A percentile compares a stretch with the other conserved stretches of the same genome.
Evolutionary conservation across 1,284 basidiomycete species (phyloP).

Genomic region (Cryptococcus sp.): DNA sequence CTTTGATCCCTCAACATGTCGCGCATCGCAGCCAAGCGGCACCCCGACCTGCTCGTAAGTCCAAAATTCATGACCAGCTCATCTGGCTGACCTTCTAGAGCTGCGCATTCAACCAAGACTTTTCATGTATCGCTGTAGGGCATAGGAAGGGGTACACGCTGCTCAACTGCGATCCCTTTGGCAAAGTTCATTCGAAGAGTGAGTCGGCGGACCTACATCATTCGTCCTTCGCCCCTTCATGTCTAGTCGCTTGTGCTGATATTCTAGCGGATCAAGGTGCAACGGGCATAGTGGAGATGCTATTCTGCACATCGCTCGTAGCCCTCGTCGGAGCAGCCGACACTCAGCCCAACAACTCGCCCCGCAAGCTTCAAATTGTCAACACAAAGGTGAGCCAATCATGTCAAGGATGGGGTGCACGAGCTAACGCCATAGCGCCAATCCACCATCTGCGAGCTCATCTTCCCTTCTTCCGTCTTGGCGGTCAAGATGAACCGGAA

Average conservation of each 20-base stretch:
- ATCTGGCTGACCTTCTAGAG: conserved; percentile 21
- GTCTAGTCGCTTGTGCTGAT: conserved; percentile 1
- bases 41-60: conserved; percentile 45
- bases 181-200: conserved; percentile 91
- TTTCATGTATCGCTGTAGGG: conserved; percentile 79
- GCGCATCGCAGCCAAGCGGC: conserved; percentile 13
- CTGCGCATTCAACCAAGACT: conserved; percentile 49
- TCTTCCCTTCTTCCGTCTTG: conserved; percentile 93
- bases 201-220: too few species aligned
- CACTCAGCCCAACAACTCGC: conserved; percentile 70
- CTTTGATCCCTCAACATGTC: conserved; percentile 1
- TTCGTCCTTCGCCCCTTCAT: background rate
- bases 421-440: conserved; percentile 61
- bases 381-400: conserved; percentile 75
- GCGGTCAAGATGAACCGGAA: conserved; percentile 96
- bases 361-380: conserved; percentile 90
- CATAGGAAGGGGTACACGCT: conserved; percentile 95
- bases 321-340: conserved; percentile 93
- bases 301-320: conserved; percentile 96
- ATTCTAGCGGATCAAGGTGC: conserved; percentile 76
- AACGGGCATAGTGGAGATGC: conserved; percentile 94
- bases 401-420: background rate
- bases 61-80: background rate
- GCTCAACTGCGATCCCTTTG: conserved; percentile 96
- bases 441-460: conserved; percentile 96